Evolutionary conservation across 78 protist genomes (phyloP), one percentile per base, ranked within the genome.

Genomic region (Dictyostelium citrinum): DNA sequence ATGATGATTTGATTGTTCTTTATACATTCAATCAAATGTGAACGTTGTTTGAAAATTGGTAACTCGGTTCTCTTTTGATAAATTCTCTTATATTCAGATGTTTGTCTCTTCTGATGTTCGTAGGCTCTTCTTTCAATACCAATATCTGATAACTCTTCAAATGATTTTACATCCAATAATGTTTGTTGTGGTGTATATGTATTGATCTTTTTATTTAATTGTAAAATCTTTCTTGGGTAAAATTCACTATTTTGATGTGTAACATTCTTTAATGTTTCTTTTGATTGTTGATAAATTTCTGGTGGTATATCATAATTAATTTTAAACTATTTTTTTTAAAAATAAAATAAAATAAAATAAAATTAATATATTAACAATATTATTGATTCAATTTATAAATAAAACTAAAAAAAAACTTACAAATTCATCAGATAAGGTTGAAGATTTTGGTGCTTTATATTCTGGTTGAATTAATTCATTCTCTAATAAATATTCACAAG

Each of bases 1-100:
- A 96, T 58, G n/a, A 35, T 22, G 24, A 31, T 35, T 33, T 80
- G 84, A 41, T 82, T 82, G 3, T 82, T 82, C 7, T 82, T 82
- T 6, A 64, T 82, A 64, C 29, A 22, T 9, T 82, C 77, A 16
- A 82, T 64, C 20, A 82, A 17, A 43, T 82, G 22, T 27, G 22
- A 4, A 64, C 60, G 39, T 82, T 64, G 77, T 17, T n/a, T 64
- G 20, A n/a, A 82, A 64, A 64, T 64, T 31, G 77, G 88, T 58
- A 82, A 27, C 31, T 41, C 64, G 0, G 39, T 14, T 64, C 88
- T 49, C 39, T 80, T 24, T 35, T n/a, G 12, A 49, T 9, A 55
- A 10, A 45, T 41, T 55, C 58, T 22, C 24, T 43, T 22, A 20
- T 43, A 43, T 16, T 80, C 49, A 6, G 60, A 2, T 35, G 74